Evolutionary conservation across 495 filamentous ascomycete genomes (phyloP).

Genomic region (Talaromyces ruber): DNA sequence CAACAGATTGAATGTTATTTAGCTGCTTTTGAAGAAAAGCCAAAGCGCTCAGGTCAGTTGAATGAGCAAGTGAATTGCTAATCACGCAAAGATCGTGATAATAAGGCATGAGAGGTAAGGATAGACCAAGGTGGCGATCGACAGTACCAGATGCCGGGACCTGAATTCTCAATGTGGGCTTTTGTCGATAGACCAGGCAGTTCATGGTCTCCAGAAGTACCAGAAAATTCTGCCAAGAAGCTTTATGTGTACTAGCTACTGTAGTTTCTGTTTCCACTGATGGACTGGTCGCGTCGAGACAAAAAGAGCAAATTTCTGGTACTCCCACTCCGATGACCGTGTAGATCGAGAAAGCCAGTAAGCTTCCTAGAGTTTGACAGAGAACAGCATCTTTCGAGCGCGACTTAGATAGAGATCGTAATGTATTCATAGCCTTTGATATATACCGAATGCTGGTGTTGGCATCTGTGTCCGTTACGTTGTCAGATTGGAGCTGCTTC

Average conservation of each 20-base stretch:
- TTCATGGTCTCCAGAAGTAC: conserved; percentile 1
- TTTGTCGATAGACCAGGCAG: background rate
- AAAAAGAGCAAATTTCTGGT: background rate
- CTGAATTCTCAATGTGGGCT: background rate
- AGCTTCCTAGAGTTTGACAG: background rate
- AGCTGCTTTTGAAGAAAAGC: conserved; percentile 11
- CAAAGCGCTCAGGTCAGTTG: background rate
- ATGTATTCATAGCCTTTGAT: background rate
- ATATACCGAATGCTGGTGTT: background rate
- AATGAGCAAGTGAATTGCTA: conserved; percentile 13
- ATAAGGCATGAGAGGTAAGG: conserved; percentile 18
- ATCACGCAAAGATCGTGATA: conserved; percentile 25
- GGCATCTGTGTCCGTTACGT: background rate
- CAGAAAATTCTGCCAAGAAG: background rate
- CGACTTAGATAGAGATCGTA: background rate
- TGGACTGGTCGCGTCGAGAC: background rate
- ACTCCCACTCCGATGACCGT: background rate
- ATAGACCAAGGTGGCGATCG: conserved; percentile 25
- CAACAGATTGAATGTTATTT: conserved; percentile 14
- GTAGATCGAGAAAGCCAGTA: background rate
- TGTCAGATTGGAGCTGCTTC: background rate
- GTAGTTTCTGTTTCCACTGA: background rate
- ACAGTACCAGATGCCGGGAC: conserved; percentile 6
- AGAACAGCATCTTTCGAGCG: background rate
- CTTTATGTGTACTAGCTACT: background rate